phyloP scores from a whole-genome alignment of 177 flowering plant species.

The Vitis hybrid region DNA sequence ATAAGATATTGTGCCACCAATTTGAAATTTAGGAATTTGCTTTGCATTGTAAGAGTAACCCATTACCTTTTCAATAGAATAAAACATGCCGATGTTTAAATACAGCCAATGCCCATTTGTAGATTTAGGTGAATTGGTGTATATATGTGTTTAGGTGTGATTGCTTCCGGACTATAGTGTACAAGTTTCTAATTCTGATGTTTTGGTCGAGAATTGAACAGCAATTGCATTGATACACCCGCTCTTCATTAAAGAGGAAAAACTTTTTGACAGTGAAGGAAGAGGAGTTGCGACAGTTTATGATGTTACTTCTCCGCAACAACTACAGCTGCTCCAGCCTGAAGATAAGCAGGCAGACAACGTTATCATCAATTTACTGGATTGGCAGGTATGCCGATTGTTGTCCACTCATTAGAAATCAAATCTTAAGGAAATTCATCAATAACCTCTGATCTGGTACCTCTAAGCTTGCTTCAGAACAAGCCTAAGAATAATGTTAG shows the following conservation, averaged over 20 bases:
- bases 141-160: not conserved
- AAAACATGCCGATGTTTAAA: too few species aligned
- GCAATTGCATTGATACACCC: slow-evolving; percentile 72
- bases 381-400: slow-evolving; percentile 73
- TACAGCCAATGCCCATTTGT: too few species aligned
- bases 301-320: slow-evolving; percentile 59
- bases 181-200: not conserved
- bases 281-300: slow-evolving; percentile 54
- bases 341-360: slow-evolving; percentile 43
- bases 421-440: not conserved
- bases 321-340: slow-evolving; percentile 56
- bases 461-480: too few species aligned
- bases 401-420: not conserved
- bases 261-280: slow-evolving; percentile 42
- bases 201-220: slow-evolving; percentile 31
- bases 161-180: not conserved
- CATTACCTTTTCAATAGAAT: too few species aligned
- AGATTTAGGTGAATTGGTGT: too few species aligned
- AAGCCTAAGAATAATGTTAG: too few species aligned
- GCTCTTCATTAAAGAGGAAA: slow-evolving; percentile 59
- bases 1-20: too few species aligned
- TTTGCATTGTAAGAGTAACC: too few species aligned
- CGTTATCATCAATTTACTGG: slow-evolving; percentile 57
- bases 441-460: too few species aligned
- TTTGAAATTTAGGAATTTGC: too few species aligned